Evolutionary conservation across 2,329 filamentous ascomycete genomes (phyloP), one percentile per base, ranked within the genome.

Genomic region (Tolypocladium paradoxum): DNA sequence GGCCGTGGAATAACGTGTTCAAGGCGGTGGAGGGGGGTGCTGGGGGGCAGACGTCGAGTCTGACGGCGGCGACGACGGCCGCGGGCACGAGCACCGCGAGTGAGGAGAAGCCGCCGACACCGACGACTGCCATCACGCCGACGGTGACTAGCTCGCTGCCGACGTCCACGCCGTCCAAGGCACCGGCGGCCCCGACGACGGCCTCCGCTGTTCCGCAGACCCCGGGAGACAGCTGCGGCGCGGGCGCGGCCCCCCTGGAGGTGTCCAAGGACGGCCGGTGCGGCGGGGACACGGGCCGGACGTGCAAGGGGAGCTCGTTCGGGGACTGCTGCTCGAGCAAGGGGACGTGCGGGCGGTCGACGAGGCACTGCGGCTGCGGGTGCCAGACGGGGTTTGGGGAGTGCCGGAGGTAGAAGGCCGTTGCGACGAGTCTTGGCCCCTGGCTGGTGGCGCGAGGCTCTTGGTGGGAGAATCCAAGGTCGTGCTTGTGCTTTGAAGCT

Each of bases 311-410:
- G n/a, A 72, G 68, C 55, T 49, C 57, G 11, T 73, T 69, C 53
- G 73, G 73, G 2, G 59, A 69, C 53, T 75, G 74, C 64, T 77
- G 74, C 64, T 74, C 70, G 18, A 62, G 60, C 53, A 61, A 63
- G 56, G 62, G 70, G 48, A 66, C 64, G 60, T 77, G 75, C 53
- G 69, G 70, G 6, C 62, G 60, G 43, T 66, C 65, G 56, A 62
- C 60, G 35, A 60, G 63, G 33, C 65, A 70, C 54, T 73, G 71
- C 56, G 63, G 62, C 12, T 65, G 63, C 38, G 67, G 66, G 16
- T 73, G 70, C 58, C 65, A 71, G 59, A 52, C 56, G 9, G 59
- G 51, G n/a, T 72, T 68, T 56, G 69, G 69, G 18, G 55, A 61
- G 34, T 73, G 70, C 60, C 11, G 1, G 20, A 47, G 12, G 22